phyloP scores from a whole-genome alignment of 257 asterid species.

The Scutellaria barbata region DNA sequence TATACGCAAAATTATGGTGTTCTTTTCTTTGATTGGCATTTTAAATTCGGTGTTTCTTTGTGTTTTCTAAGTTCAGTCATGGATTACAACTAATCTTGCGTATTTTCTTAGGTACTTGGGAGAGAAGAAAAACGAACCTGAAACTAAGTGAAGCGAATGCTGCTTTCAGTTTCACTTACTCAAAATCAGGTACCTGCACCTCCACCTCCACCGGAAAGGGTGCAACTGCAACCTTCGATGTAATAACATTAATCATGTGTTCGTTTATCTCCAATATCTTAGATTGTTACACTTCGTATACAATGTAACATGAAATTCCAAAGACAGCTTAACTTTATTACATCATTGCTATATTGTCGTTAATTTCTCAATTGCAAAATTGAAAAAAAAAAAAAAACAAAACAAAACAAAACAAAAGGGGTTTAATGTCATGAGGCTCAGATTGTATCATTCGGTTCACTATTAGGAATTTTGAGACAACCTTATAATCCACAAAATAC shows the following conservation, averaged over 20 bases:
- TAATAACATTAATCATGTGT: constrained; percentile 4
- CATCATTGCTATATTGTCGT: neutral
- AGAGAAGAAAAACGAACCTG: constrained; percentile 53
- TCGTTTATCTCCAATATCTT: constrained; percentile 26
- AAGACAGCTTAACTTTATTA: neutral
- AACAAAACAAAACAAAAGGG: too few species aligned
- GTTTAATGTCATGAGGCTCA: too few species aligned
- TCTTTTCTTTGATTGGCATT: neutral
- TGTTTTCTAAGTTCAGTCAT: neutral
- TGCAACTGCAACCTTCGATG: neutral
- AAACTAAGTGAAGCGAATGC: constrained; percentile 34
- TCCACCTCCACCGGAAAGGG: neutral
- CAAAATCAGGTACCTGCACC: neutral
- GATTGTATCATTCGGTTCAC: too few species aligned
- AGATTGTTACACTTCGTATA: constrained; percentile 8
- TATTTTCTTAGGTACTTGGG: constrained; percentile 52
- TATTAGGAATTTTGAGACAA: too few species aligned
- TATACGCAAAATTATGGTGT: neutral
- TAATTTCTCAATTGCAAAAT: neutral
- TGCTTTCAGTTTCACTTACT: constrained; percentile 1
- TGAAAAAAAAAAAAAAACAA: too few species aligned
- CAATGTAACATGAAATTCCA: constrained; percentile 15
- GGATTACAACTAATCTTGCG: neutral
- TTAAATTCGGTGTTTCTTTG: neutral
- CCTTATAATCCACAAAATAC: too few species aligned